Evolutionary conservation across 2,329 filamentous ascomycete genomes (phyloP), one percentile per base, ranked within the genome.

Genomic region (Talaromyces pinophilus): DNA sequence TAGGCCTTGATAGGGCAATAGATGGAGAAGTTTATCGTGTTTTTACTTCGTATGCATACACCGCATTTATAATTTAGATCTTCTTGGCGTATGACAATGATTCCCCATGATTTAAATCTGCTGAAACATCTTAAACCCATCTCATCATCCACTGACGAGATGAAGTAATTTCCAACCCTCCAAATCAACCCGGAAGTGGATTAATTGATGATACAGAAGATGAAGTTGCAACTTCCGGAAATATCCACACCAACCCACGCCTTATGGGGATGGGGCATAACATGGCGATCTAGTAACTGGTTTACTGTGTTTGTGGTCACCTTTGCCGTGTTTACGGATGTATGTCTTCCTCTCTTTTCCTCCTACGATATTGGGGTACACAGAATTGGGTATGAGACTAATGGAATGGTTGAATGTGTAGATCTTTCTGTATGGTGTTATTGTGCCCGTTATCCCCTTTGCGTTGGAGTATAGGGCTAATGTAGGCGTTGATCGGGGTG

Each of bases 381-480:
- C 28, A 55, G 3, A 19, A 7, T 19, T 5, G 28, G n/a, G 30
- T 5, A 22, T 11, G 13, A 54, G n/a, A 38, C 57, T 60, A 30
- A 60, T 30, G 2, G 13, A 2, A 10, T 33, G 25, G 1, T 33
- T 33, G 30, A 33, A 28, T 30, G 22, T 6, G 15, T 38, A 72
- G 62, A 66, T 69, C 54, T 71, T 72, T 48, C 62, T 72, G 42
- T 70, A 71, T 33, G 70, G 70, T 1, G 54, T 72, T n/a, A 62
- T 71, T 33, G 68, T 72, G 0, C 71, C 71, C 6, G 65, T 71
- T 35, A 64, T 71, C 17, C 69, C 71, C 1, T 70, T 71, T 66
- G 66, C 69, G 17, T 60, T 71, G 55, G n/a, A 62, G 35, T 42
- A 65, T 42, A 65, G 69, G 19, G 33, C 65, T 17, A 46, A 68